Evolutionary conservation across 2,329 filamentous ascomycete species (phyloP).

Genomic region (Alternaria gansuensis): DNA sequence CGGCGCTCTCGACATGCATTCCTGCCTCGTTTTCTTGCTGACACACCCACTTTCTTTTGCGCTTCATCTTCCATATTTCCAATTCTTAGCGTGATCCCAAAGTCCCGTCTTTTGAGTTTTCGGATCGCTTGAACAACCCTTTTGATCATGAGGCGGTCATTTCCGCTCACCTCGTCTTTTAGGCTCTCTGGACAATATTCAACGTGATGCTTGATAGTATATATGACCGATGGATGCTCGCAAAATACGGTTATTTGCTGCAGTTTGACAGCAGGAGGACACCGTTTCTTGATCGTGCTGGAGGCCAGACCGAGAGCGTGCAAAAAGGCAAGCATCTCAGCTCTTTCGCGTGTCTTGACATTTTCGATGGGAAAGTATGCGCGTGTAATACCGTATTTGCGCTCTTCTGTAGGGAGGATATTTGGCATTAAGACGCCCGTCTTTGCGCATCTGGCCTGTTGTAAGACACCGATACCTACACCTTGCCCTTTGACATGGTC

Average conservation of each 20-base stretch:
- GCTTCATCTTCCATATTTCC: neutral
- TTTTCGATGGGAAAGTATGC: neutral
- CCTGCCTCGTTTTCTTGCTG: neutral
- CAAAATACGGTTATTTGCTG: neutral
- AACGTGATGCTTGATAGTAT: neutral
- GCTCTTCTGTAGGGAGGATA: neutral
- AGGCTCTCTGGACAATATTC: neutral
- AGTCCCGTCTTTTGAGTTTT: neutral
- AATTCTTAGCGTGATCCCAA: neutral
- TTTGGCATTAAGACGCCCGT: neutral
- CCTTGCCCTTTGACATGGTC: neutral
- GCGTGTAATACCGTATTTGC: neutral
- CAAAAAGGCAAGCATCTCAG: neutral
- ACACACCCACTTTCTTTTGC: neutral
- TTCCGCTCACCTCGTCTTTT: neutral
- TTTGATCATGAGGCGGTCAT: neutral
- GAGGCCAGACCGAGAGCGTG: neutral
- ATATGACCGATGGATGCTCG: neutral
- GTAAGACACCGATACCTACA: neutral
- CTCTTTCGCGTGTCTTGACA: conserved; percentile 1
- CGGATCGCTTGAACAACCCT: neutral
- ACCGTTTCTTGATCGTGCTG: conserved; percentile 1
- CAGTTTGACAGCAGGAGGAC: neutral
- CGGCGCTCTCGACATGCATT: neutral
- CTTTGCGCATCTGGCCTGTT: neutral